Evolutionary conservation across 2,329 filamentous ascomycete species (phyloP), one percentile per base, ranked within the genome.

Genomic region (Colletotrichum plurivorum): DNA sequence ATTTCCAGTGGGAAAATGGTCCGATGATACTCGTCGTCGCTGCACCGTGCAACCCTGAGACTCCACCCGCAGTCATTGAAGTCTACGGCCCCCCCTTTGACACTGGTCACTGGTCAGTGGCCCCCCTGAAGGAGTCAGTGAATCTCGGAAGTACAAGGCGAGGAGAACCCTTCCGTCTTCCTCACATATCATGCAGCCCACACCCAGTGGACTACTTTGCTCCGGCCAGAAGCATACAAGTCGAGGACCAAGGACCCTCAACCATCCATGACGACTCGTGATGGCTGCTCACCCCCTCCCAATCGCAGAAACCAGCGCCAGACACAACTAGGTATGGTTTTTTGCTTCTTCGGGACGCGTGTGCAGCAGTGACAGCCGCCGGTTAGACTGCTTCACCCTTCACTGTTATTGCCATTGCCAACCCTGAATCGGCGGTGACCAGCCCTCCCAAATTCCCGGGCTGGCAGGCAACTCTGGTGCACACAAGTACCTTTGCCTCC

Each of bases 1-100:
- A 68, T 58, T 63, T 25, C 27, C 51, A 63, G 57, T 62, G 64
- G 63, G 41, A 56, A 67, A 7, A 57, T 70, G 67, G 67, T 60
- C 64, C 67, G 62, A 70, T 70, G 67, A 58, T 63, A 65, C 63
- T 70, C 53, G 64, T 48, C 46, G 16, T 66, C 46, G 62, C 60
- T 63, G 57, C 67, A 61, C 67, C 48, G 58, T 70, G 63, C 63
- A 70, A 46, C 57, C 53, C 56, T 43, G 52, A 59, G 46, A 63
- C 63, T 67, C 67, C 67, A 68, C 67, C 57, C 22, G 13, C 57
- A 57, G 59, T 70, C 67, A 56, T 52, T 31, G 67, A 69, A 69
- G 63, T 67, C 48, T 63, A 54, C 61, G 43, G 27, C 36, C 67
- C 56, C 56, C 31, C 61, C 63, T 43, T 52, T 48, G 51, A 43